phyloP scores from a whole-genome alignment of 2,329 filamentous ascomycete genomes.

The Colletotrichum lini region DNA sequence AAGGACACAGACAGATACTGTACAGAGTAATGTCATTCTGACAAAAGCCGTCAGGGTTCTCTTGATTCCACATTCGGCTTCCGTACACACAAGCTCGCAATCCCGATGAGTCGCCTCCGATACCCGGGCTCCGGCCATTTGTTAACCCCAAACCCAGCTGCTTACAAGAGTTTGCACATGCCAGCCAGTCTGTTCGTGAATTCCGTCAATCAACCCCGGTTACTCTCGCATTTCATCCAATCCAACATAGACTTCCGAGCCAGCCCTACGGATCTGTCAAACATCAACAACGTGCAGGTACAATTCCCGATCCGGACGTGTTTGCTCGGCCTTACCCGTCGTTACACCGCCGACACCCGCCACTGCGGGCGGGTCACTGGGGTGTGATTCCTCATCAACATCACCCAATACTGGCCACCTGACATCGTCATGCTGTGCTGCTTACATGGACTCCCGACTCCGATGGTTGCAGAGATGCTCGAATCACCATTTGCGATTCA shows the following conservation, averaged over 20 bases:
- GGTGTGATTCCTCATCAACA: neutral
- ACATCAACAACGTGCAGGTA: neutral
- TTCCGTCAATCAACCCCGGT: too few species aligned
- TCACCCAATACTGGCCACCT: neutral
- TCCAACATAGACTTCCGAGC: neutral
- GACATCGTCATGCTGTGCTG: neutral
- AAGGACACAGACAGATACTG: neutral
- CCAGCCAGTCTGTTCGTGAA: too few species aligned
- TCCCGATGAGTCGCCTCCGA: neutral
- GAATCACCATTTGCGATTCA: too few species aligned
- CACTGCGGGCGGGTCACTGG: neutral
- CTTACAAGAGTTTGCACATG: too few species aligned
- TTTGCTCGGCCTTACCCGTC: neutral
- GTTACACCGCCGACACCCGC: conserved; percentile 6
- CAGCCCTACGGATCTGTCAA: neutral
- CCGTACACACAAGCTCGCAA: neutral
- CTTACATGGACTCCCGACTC: neutral
- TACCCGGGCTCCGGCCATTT: neutral
- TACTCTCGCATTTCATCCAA: neutral
- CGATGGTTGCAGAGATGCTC: neutral
- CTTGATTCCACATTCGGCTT: neutral
- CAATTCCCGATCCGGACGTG: neutral
- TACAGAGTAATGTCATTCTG: neutral
- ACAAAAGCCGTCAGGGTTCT: neutral
- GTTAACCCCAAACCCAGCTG: too few species aligned